Percentiles rank a stretch among this genome's conserved stretches.
Conservation (phyloP, 345 rosid genomes). For the Eucalyptus tenuipes region DNA sequence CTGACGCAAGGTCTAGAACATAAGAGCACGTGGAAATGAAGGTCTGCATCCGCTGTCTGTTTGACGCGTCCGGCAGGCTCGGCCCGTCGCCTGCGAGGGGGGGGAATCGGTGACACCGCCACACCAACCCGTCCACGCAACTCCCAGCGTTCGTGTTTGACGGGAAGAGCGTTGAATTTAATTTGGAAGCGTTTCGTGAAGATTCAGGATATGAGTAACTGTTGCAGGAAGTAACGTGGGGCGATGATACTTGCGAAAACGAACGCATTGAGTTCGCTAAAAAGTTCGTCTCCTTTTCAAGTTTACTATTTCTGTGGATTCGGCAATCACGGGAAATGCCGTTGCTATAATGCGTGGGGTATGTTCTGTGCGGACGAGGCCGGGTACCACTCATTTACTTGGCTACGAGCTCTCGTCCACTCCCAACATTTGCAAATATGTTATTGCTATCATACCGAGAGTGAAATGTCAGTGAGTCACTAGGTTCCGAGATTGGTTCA, state of each 20-base stretch:
- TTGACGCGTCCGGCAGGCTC: background rate
- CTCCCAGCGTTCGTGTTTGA: background rate
- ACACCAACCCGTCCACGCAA: background rate
- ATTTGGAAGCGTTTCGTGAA: background rate
- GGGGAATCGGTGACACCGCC: background rate
- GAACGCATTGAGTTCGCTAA: background rate
- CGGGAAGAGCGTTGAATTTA: background rate
- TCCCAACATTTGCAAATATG: background rate
- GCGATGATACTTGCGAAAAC: background rate
- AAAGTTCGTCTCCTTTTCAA: background rate
- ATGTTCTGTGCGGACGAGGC: background rate
- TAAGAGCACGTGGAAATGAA: background rate
- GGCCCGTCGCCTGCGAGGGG: background rate
- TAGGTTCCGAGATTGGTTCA: background rate
- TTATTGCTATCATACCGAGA: background rate
- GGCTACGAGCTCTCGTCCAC: background rate
- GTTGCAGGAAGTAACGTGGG: background rate
- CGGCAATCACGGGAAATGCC: background rate
- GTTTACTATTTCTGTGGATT: background rate
- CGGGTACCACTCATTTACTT: background rate
- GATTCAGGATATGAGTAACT: background rate
- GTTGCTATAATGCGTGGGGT: rapidly evolving
- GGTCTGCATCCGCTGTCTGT: background rate
- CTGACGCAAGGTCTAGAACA: background rate
- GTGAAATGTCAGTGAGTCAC: background rate